Percentiles rank a stretch among this genome's conserved stretches.
Evolutionary conservation across 1,284 basidiomycete species (phyloP).

Genomic region (Sporisorium exsertum): DNA sequence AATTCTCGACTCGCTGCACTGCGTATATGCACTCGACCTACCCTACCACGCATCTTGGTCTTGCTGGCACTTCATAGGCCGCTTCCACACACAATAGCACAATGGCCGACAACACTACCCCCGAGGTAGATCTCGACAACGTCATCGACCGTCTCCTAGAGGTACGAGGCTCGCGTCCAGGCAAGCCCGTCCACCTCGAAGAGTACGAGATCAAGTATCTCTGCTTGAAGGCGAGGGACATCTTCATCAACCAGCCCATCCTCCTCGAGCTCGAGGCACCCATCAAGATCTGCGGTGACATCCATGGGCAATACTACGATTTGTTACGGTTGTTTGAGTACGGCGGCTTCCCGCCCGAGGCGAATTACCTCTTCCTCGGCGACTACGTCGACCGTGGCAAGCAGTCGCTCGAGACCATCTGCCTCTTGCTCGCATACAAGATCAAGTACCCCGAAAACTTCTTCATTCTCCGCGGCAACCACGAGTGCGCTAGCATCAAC

Average conservation of each 20-base stretch:
- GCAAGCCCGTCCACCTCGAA: conserved; percentile 91
- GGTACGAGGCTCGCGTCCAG: conserved; percentile 89
- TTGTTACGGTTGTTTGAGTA: conserved; percentile 92
- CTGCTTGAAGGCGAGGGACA: conserved; percentile 92
- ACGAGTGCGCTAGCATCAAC: conserved; percentile 94
- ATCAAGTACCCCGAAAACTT: conserved; percentile 99
- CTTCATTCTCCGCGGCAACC: conserved; percentile 92
- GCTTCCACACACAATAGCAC: conserved; percentile 27
- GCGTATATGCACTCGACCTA: conserved; percentile 2
- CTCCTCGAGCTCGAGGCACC: conserved; percentile 92
- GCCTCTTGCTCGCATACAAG: conserved; percentile 87
- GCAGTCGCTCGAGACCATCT: conserved; percentile 93
- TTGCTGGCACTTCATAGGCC: conserved; percentile 23
- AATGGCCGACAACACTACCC: conserved; percentile 65
- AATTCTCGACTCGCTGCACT: not conserved
- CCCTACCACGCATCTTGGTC: no score
- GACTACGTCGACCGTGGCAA: conserved; percentile 96
- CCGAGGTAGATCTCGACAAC: conserved; percentile 69
- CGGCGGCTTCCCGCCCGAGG: conserved; percentile 93
- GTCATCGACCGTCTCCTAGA: conserved; percentile 69
- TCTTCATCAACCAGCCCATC: conserved; percentile 95
- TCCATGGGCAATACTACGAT: conserved; percentile 96
- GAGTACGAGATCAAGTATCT: conserved; percentile 97
- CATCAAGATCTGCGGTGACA: conserved; percentile 97
- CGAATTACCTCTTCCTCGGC: conserved; percentile 94